phyloP scores from a whole-genome alignment of 2,329 filamentous ascomycete genomes.

The Neurospora crassa region DNA sequence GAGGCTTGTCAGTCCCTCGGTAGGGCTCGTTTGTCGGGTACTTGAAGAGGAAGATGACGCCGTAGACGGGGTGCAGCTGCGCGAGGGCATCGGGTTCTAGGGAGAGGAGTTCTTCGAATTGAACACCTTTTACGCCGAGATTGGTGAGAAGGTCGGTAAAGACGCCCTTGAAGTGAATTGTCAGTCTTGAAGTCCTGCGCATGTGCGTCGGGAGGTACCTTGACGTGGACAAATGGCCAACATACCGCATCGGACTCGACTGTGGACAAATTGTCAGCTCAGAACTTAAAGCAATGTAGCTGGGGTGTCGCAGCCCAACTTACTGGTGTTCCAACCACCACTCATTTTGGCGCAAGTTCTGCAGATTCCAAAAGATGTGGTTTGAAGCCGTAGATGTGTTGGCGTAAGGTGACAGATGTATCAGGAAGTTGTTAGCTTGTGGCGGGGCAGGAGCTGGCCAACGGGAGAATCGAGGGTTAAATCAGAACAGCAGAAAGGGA shows the following conservation, averaged over 20 bases:
- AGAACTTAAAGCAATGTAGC: slow-evolving; percentile 4
- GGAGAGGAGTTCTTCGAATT: slow-evolving; percentile 92
- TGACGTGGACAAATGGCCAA: slow-evolving; percentile 9
- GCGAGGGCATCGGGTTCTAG: slow-evolving; percentile 69
- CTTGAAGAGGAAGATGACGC: slow-evolving; percentile 99
- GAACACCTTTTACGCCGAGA: slow-evolving; percentile 84
- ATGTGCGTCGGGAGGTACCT: background rate
- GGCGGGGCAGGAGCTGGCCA: background rate
- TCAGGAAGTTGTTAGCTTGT: background rate
- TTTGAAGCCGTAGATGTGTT: background rate
- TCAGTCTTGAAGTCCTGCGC: slow-evolving; percentile 18
- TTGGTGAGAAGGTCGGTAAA: slow-evolving; percentile 92
- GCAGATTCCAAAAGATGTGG: background rate
- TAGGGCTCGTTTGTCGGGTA: slow-evolving; percentile 65
- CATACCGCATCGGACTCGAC: slow-evolving; percentile 90
- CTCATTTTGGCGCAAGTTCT: slow-evolving; percentile 19
- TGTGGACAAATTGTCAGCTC: slow-evolving; percentile 22
- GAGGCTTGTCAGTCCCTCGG: slow-evolving; percentile 49
- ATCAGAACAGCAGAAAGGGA: background rate
- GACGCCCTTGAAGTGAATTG: slow-evolving; percentile 57
- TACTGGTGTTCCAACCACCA: slow-evolving; percentile 83
- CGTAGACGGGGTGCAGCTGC: slow-evolving; percentile 70
- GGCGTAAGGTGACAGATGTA: background rate
- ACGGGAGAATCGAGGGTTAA: background rate
- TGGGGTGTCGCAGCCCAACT: slow-evolving; percentile 19